These are phyloP conservation scores for Hypoxylon subgilvum DNA, from an alignment of 495 filamentous ascomycete species.

Conservation along the genomic window DNA sequence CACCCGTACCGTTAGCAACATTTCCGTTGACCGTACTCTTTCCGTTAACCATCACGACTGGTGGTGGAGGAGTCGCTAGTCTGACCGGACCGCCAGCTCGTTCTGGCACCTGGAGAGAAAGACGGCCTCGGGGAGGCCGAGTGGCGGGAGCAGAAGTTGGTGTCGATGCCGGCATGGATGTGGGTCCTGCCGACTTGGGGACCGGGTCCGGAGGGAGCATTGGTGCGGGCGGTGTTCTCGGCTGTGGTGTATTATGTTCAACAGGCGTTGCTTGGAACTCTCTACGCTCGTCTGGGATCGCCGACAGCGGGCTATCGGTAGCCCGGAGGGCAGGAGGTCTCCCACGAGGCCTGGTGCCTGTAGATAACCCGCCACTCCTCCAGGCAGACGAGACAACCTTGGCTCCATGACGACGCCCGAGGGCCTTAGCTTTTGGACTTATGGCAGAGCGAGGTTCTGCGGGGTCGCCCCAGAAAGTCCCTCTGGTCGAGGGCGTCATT, in stretches of 20 bases:
- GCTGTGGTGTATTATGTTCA: conserved; percentile 24
- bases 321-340: conserved; percentile 79
- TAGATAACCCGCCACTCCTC: conserved; percentile 70
- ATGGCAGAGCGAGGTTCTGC: conserved; percentile 73
- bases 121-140: conserved; percentile 52
- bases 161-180: conserved; percentile 17
- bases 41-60: conserved; percentile 71
- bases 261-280: conserved; percentile 42
- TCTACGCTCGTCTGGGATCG: conserved; percentile 68
- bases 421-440: conserved; percentile 66
- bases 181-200: conserved; percentile 37
- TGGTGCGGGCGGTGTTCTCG: conserved; percentile 22
- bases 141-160: conserved; percentile 35
- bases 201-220: conserved; percentile 39
- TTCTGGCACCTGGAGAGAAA: conserved; percentile 83
- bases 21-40: conserved; percentile 41
- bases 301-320: conserved; percentile 79
- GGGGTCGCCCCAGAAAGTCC: conserved; percentile 55
- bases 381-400: conserved; percentile 92
- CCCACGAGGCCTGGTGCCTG: conserved; percentile 78
- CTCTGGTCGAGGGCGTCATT: conserved; percentile 64
- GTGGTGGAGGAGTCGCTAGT: conserved; percentile 73
- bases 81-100: conserved; percentile 75
- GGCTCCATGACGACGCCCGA: conserved; percentile 79
- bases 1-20: conserved; percentile 8